Conservation (phyloP, 495 filamentous ascomycete genomes). For the Parathielavia appendiculata region DNA sequence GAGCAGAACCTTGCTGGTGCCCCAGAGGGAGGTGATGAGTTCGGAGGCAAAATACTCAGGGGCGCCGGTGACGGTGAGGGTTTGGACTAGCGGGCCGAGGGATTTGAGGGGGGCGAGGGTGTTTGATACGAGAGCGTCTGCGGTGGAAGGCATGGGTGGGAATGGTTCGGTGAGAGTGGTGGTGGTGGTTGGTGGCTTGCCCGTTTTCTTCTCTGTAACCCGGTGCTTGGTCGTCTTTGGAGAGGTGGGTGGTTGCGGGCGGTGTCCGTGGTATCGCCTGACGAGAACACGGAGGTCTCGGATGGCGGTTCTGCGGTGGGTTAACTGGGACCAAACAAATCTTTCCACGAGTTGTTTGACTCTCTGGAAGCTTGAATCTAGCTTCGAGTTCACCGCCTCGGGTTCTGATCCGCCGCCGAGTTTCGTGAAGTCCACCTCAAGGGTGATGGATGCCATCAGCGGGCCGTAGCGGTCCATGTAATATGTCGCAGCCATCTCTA, state of each 20-base stretch:
- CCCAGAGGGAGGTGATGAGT: neutral
- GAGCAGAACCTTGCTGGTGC: neutral
- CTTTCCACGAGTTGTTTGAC: slow-evolving; percentile 12
- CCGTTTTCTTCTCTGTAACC: slow-evolving; percentile 4
- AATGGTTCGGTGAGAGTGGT: neutral
- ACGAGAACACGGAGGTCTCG: slow-evolving; percentile 26
- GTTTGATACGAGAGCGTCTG: slow-evolving; percentile 14
- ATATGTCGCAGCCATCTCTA: slow-evolving; percentile 16
- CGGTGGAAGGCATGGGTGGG: slow-evolving; percentile 17
- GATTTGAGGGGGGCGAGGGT: slow-evolving; percentile 24
- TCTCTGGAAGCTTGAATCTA: slow-evolving; percentile 7
- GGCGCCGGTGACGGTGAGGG: slow-evolving; percentile 25
- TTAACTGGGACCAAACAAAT: slow-evolving; percentile 21
- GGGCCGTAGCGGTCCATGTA: slow-evolving; percentile 24
- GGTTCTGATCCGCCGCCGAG: slow-evolving; percentile 21
- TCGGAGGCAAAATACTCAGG: slow-evolving; percentile 18
- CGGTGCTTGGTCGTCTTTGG: neutral
- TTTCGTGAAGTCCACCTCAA: slow-evolving; percentile 32
- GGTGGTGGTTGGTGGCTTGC: neutral
- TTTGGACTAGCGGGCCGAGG: slow-evolving; percentile 21
- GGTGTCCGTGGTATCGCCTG: slow-evolving; percentile 27
- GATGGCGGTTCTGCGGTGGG: slow-evolving; percentile 13
- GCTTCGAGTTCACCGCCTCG: slow-evolving; percentile 9
- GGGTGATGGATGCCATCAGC: slow-evolving; percentile 27
- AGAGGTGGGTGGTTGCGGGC: slow-evolving; percentile 5